Conservation (phyloP, 495 filamentous ascomycete genomes). For the Aspergillus cavernicola region DNA sequence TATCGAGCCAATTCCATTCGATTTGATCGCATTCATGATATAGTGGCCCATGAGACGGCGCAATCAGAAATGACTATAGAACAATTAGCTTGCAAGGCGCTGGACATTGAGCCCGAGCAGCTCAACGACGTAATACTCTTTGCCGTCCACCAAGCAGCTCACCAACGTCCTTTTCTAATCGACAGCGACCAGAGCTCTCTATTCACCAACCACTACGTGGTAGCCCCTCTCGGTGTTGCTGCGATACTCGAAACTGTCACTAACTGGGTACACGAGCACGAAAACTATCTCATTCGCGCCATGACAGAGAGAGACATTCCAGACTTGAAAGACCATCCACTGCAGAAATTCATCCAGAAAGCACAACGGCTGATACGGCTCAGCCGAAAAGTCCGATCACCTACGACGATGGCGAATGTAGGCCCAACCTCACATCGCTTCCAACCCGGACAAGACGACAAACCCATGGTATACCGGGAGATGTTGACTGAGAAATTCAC, state of each 20-base stretch:
- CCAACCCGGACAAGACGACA: constrained; percentile 29
- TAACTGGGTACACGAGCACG: constrained; percentile 57
- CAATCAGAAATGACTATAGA: constrained; percentile 55
- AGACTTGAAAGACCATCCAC: constrained; percentile 29
- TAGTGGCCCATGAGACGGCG: constrained; percentile 45
- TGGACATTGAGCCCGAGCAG: constrained; percentile 41
- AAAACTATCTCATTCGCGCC: constrained; percentile 39
- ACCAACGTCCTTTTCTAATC: constrained; percentile 32
- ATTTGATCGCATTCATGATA: constrained; percentile 47
- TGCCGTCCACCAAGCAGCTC: constrained; percentile 62
- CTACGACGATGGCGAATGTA: constrained; percentile 53
- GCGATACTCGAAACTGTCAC: constrained; percentile 43
- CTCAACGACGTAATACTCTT: constrained; percentile 55
- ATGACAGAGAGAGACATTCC: constrained; percentile 18
- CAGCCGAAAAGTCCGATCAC: constrained; percentile 61
- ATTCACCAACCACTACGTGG: constrained; percentile 39
- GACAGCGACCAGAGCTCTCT: constrained; percentile 47
- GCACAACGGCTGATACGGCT: constrained; percentile 60
- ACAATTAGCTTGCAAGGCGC: constrained; percentile 54
- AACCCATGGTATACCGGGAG: constrained; percentile 38
- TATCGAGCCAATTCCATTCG: constrained; percentile 44
- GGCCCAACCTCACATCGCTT: constrained; percentile 44
- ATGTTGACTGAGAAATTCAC: constrained; percentile 34
- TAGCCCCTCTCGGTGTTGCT: constrained; percentile 48
- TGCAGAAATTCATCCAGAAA: constrained; percentile 60